A percentile compares a stretch with the other conserved stretches of the same genome.
phyloP scores from a whole-genome alignment of 345 rosid species.

The Camelina hispida region DNA sequence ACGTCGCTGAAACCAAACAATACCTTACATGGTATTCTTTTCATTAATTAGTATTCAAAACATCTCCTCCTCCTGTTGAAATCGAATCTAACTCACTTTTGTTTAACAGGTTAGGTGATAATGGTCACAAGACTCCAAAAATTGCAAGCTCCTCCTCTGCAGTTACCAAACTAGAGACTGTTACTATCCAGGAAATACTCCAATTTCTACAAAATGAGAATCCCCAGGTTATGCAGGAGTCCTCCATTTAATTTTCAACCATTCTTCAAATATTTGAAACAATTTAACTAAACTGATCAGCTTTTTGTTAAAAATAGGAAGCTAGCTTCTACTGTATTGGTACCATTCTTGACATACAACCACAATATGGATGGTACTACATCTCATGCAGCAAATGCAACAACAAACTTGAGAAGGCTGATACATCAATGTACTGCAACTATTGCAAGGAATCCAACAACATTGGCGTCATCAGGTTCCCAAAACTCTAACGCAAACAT shows the following conservation, averaged over 20 bases:
- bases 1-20: neutral
- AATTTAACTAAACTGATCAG: too few relatives aligned
- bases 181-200: neutral
- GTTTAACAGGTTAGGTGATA: neutral
- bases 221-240: neutral
- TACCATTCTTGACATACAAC: neutral
- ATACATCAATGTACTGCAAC: neutral
- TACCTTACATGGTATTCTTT: neutral
- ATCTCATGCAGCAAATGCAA: neutral
- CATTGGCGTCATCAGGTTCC: neutral
- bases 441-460: neutral
- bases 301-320: neutral
- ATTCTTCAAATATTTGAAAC: too few relatives aligned
- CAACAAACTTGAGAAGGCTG: neutral
- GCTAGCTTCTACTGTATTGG: neutral
- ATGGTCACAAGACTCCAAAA: neutral
- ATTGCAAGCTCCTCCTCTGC: neutral
- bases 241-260: neutral
- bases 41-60: too few relatives aligned
- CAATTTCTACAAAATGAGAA: neutral
- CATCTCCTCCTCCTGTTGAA: too few relatives aligned
- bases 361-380: neutral
- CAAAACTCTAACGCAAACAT: too few relatives aligned
- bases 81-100: neutral
- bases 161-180: neutral